Conservation (phyloP, 2,329 filamentous ascomycete genomes). For the Verticillium zaregamsianum region DNA sequence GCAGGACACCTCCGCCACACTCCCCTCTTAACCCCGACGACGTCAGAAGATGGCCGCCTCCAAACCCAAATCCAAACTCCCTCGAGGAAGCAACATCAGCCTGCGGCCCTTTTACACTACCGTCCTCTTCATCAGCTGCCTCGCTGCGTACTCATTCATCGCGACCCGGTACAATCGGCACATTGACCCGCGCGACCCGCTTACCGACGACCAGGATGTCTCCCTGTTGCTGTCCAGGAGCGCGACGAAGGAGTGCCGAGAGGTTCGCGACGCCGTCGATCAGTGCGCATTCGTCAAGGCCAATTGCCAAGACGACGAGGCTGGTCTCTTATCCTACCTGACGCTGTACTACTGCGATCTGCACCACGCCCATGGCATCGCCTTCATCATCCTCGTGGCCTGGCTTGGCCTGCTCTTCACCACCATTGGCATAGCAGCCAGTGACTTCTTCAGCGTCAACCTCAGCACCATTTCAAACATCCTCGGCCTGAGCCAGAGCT, state of each 20-base stretch:
- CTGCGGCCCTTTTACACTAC: conserved; percentile 47
- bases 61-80: conserved; percentile 6
- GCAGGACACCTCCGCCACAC: background rate
- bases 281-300: conserved; percentile 81
- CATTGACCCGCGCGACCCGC: background rate
- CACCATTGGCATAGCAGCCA: conserved; percentile 95
- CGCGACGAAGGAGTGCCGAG: conserved; percentile 58
- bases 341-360: conserved; percentile 86
- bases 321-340: conserved; percentile 84
- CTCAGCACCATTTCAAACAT: conserved; percentile 87
- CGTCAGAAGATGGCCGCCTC: conserved; percentile 19
- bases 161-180: conserved; percentile 14
- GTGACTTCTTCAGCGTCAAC: conserved; percentile 98
- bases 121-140: conserved; percentile 39
- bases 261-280: conserved; percentile 72
- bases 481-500: conserved; percentile 88
- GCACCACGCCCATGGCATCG: conserved; percentile 62
- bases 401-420: conserved; percentile 92
- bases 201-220: conserved; percentile 9
- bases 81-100: conserved; percentile 32
- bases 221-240: conserved; percentile 20
- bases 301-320: conserved; percentile 85
- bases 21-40: conserved; percentile 2
- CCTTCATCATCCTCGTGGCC: conserved; percentile 71
- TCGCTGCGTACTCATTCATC: conserved; percentile 42